Percentiles rank a stretch among this genome's conserved stretches.
phyloP scores from a whole-genome alignment of 768 basidiomycete species.

The Termitomyces sp. region DNA sequence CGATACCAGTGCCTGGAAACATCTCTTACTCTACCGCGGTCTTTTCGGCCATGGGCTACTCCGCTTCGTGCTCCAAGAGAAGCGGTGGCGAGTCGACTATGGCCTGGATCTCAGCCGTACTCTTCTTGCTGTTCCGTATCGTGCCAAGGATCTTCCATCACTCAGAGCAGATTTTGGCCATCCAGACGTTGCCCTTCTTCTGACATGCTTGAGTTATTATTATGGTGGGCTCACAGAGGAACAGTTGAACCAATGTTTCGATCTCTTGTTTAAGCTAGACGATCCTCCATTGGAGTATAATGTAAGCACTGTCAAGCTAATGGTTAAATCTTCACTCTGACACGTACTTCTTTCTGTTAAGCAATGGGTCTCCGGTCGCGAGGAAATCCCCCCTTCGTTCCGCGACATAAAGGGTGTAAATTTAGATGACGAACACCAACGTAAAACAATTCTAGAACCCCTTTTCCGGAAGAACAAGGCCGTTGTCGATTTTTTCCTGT shows the following conservation, averaged over 20 bases:
- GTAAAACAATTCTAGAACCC: slow-evolving; percentile 23
- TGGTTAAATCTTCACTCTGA: neutral
- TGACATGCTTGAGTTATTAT: slow-evolving; percentile 49
- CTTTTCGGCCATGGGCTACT: slow-evolving; percentile 40
- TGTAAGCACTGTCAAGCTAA: neutral
- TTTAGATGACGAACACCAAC: slow-evolving; percentile 32
- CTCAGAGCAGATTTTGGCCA: slow-evolving; percentile 48
- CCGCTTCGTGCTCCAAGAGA: slow-evolving; percentile 29
- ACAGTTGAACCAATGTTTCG: slow-evolving; percentile 35
- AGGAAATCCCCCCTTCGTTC: slow-evolving; percentile 26
- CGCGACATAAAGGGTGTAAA: slow-evolving; percentile 38
- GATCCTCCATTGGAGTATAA: slow-evolving; percentile 40
- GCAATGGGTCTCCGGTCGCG: slow-evolving; percentile 3
- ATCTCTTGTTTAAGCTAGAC: slow-evolving; percentile 34
- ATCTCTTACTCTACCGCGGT: slow-evolving; percentile 42
- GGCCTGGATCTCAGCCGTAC: slow-evolving; percentile 40
- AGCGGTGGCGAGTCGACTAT: slow-evolving; percentile 51
- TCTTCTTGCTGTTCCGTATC: slow-evolving; percentile 48
- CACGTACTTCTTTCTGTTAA: neutral
- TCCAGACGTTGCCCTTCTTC: slow-evolving; percentile 41
- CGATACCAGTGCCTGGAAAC: slow-evolving; percentile 24
- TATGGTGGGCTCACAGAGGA: slow-evolving; percentile 38
- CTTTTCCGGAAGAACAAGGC: slow-evolving; percentile 32
- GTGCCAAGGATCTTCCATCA: slow-evolving; percentile 50
- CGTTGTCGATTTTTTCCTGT: slow-evolving; percentile 44